phyloP scores from a whole-genome alignment of 164 flowering plant species.

The Berberis thunbergii region DNA sequence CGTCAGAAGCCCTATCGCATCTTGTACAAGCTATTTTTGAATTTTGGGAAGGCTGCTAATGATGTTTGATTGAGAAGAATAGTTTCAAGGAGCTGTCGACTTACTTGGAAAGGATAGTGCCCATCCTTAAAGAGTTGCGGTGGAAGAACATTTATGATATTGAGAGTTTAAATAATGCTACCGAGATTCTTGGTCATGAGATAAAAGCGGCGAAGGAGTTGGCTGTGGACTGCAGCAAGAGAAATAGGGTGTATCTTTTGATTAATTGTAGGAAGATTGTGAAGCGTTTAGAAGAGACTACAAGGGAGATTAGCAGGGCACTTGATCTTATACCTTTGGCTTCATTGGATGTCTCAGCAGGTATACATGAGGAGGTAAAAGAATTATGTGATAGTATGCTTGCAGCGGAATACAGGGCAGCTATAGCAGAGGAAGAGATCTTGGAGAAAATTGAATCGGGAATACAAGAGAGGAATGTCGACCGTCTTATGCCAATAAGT shows the following conservation, averaged over 20 bases:
- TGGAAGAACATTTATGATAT: slow-evolving; percentile 20
- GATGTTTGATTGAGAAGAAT: slow-evolving; percentile 47
- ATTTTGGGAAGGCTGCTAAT: slow-evolving; percentile 17
- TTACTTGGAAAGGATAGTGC: slow-evolving; percentile 41
- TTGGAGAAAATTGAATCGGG: slow-evolving; percentile 60
- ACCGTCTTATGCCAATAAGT: slow-evolving; percentile 57
- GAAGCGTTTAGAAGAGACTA: slow-evolving; percentile 27
- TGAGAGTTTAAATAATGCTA: slow-evolving; percentile 30
- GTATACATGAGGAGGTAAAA: slow-evolving; percentile 34
- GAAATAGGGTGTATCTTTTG: slow-evolving; percentile 49
- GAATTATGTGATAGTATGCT: slow-evolving; percentile 35
- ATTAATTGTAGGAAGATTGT: slow-evolving; percentile 40
- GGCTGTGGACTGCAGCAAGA: slow-evolving; percentile 41
- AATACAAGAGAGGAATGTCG: slow-evolving; percentile 51
- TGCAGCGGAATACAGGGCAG: slow-evolving; percentile 45
- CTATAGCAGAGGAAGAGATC: slow-evolving; percentile 47
- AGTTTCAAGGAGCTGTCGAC: slow-evolving; percentile 36
- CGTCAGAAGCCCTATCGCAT: slow-evolving; percentile 31
- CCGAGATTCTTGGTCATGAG: slow-evolving; percentile 37
- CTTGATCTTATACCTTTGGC: slow-evolving; percentile 45
- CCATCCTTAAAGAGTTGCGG: slow-evolving; percentile 39
- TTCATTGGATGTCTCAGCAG: slow-evolving; percentile 36
- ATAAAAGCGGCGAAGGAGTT: slow-evolving; percentile 36
- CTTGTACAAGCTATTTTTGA: slow-evolving; percentile 26
- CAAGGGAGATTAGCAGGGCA: slow-evolving; percentile 51